Evolutionary conservation across 768 basidiomycete species (phyloP).

Genomic region (Mycena leptocephala): DNA sequence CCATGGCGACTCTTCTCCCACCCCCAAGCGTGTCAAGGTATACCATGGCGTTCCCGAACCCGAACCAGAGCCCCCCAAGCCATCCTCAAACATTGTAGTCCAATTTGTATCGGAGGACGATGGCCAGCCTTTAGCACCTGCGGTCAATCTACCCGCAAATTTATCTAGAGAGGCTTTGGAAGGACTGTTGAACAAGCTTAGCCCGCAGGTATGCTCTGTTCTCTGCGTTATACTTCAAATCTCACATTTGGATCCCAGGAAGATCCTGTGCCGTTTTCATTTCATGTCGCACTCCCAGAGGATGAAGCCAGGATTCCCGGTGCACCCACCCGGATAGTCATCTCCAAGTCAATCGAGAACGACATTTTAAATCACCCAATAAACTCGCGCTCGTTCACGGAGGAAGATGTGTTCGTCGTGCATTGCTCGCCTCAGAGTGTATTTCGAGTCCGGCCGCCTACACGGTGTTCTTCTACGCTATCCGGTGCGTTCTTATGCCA

Average conservation of each 20-base stretch:
- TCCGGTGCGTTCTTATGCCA: slow-evolving; percentile 72
- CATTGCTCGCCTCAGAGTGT: slow-evolving; percentile 97
- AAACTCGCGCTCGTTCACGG: slow-evolving; percentile 76
- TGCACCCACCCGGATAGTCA: slow-evolving; percentile 83
- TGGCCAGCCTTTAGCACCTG: slow-evolving; percentile 85
- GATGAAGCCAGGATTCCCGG: slow-evolving; percentile 63
- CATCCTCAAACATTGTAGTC: slow-evolving; percentile 84
- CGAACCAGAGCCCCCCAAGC: slow-evolving; percentile 62
- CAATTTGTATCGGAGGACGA: slow-evolving; percentile 95
- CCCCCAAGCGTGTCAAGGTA: slow-evolving; percentile 92
- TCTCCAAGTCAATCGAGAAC: slow-evolving; percentile 86
- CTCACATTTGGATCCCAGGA: slow-evolving; percentile 60
- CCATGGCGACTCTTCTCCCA: slow-evolving; percentile 89
- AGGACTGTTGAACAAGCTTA: slow-evolving; percentile 90
- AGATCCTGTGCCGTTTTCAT: slow-evolving; percentile 93
- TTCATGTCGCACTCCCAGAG: slow-evolving; percentile 86
- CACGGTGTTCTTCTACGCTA: slow-evolving; percentile 93
- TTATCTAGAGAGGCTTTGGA: slow-evolving; percentile 89
- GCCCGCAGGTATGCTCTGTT: slow-evolving; percentile 71
- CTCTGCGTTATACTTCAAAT: slow-evolving; percentile 16
- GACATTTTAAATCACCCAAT: slow-evolving; percentile 83
- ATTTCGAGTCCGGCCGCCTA: slow-evolving; percentile 94
- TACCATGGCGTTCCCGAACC: slow-evolving; percentile 84
- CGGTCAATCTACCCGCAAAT: slow-evolving; percentile 92
- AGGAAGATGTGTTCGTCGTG: slow-evolving; percentile 91